Percentiles rank a stretch among this genome's conserved stretches.
Evolutionary conservation across 2,329 filamentous ascomycete species (phyloP).

Genomic region (Colletotrichum sp.): DNA sequence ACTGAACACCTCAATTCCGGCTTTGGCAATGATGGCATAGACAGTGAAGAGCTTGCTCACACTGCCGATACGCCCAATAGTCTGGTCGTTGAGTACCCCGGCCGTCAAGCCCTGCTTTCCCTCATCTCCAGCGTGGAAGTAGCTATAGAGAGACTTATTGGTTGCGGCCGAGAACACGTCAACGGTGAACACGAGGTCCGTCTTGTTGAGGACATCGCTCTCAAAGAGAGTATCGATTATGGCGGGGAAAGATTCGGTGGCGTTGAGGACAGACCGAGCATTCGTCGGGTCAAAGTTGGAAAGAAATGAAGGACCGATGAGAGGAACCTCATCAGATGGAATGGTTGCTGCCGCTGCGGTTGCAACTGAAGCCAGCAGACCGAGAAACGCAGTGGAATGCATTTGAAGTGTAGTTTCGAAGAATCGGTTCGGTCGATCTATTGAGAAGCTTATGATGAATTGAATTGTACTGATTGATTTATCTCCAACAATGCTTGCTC

Average conservation of each 20-base stretch:
- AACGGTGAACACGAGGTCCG: constrained; percentile 5
- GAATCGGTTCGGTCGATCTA: background rate
- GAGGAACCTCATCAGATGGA: constrained; percentile 3
- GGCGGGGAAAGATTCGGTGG: background rate
- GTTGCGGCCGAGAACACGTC: constrained; percentile 31
- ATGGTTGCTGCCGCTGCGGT: background rate
- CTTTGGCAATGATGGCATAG: constrained; percentile 27
- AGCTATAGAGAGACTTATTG: constrained; percentile 27
- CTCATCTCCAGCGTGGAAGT: constrained; percentile 12
- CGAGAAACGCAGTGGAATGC: background rate
- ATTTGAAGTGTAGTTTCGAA: background rate
- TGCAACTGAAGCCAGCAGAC: background rate
- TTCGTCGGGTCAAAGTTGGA: constrained; percentile 20
- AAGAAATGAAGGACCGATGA: constrained; percentile 26
- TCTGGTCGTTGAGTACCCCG: constrained; percentile 31
- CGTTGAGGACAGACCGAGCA: background rate
- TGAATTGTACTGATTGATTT: background rate
- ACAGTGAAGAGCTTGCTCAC: constrained; percentile 38
- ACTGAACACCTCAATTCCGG: constrained; percentile 25
- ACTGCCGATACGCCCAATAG: constrained; percentile 39
- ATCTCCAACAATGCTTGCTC: background rate
- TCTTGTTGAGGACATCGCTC: background rate
- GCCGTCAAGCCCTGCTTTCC: background rate
- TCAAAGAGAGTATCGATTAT: background rate
- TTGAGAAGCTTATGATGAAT: background rate